Conservation (phyloP, 2,329 filamentous ascomycete genomes). For the Trichophyton rubrum region DNA sequence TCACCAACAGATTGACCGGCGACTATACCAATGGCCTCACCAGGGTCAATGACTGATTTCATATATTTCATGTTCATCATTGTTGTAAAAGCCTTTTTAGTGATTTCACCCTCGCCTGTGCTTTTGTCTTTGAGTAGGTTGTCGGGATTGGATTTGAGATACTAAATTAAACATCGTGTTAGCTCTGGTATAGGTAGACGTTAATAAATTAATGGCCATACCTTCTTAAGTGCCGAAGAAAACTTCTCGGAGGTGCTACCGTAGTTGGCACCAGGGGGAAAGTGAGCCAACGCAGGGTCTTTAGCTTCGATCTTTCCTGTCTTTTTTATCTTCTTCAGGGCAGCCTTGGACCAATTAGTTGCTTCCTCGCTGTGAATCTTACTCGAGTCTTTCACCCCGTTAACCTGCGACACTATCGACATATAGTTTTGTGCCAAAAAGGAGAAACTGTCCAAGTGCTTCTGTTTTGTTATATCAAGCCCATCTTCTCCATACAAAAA, state of each 20-base stretch:
- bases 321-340: constrained; percentile 70
- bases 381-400: constrained; percentile 46
- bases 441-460: constrained; percentile 77
- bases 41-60: constrained; percentile 80
- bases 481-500: constrained; percentile 97
- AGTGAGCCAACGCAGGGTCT: constrained; percentile 63
- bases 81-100: constrained; percentile 65
- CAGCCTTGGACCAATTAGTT: constrained; percentile 47
- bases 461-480: constrained; percentile 85
- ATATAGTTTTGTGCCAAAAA: constrained; percentile 79
- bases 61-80: constrained; percentile 88
- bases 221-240: constrained; percentile 53
- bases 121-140: constrained; percentile 49
- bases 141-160: constrained; percentile 63
- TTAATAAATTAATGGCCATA: constrained; percentile 20
- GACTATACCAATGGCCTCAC: constrained; percentile 92
- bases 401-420: constrained; percentile 65
- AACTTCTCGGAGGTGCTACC: constrained; percentile 88
- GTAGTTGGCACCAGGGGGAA: constrained; percentile 58
- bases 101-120: constrained; percentile 36
- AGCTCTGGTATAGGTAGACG: not conserved
- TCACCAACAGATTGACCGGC: constrained; percentile 95
- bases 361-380: constrained; percentile 56
- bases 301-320: constrained; percentile 52
- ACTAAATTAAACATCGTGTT: constrained; percentile 42